A percentile compares a stretch with the other conserved stretches of the same genome.
phyloP scores from a whole-genome alignment of 257 asterid species.

The Solanum neorickii region DNA sequence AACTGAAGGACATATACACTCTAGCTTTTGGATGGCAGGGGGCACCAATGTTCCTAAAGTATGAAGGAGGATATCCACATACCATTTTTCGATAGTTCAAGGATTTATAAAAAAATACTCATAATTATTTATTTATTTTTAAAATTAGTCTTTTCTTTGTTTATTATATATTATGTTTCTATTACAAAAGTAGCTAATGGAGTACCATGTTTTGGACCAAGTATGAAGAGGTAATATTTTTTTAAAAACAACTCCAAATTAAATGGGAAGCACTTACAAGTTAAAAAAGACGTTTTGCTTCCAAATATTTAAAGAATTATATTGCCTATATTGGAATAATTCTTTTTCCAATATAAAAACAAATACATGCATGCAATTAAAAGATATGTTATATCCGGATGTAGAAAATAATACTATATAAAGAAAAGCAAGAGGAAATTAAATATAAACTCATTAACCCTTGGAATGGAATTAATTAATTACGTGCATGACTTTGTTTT shows the following conservation, averaged over 20 bases:
- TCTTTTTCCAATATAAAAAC: neutral
- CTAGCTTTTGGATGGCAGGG: no score
- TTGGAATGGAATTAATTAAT: neutral
- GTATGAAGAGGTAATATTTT: neutral
- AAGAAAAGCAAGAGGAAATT: neutral
- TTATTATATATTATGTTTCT: neutral
- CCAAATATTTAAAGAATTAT: neutral
- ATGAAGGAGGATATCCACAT: no score
- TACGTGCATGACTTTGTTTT: neutral
- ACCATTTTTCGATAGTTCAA: no score
- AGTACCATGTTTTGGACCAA: neutral
- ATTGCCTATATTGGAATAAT: neutral
- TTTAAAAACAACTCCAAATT: no score
- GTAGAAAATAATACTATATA: neutral
- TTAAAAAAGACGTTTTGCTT: neutral
- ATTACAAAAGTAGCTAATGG: neutral
- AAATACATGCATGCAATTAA: neutral
- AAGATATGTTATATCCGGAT: neutral
- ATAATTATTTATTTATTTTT: no score
- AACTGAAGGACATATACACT: no score
- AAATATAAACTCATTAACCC: neutral
- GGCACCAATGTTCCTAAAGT: no score
- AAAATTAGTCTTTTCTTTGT: neutral
- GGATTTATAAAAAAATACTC: neutral
- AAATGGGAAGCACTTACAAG: neutral